Percentiles rank a stretch among this genome's conserved stretches.
These are phyloP conservation scores for Astathelohania contejeani DNA, from an alignment of 371 early-diverging fungal species.

Conservation along the genomic window DNA sequence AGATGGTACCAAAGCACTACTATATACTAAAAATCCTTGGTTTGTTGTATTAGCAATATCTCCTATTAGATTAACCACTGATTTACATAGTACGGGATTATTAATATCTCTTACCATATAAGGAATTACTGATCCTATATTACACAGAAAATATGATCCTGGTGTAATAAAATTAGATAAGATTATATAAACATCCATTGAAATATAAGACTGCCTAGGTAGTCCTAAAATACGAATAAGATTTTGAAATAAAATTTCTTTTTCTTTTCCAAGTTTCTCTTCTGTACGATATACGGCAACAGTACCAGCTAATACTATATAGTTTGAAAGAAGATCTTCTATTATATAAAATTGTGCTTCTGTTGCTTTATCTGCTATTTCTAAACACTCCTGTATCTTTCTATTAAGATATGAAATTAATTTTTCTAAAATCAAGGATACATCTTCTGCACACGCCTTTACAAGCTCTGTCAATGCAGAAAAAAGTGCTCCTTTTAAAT, in stretches of 20 bases:
- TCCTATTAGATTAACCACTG: conserved; percentile 38
- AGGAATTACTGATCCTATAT: conserved; percentile 21
- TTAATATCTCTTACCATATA: conserved; percentile 35
- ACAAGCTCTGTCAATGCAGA: conserved; percentile 33
- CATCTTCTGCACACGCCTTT: background rate
- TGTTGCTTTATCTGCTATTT: conserved; percentile 6
- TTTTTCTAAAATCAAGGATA: conserved; percentile 15
- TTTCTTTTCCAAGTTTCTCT: conserved; percentile 2
- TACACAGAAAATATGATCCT: conserved; percentile 18
- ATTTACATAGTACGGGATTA: conserved; percentile 8
- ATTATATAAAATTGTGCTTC: conserved; percentile 17
- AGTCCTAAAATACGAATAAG: conserved; percentile 28
- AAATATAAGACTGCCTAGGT: conserved; percentile 5
- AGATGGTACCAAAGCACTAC: conserved; percentile 24
- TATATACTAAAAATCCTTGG: conserved; percentile 32
- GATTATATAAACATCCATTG: conserved; percentile 46
- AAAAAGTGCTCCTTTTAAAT: conserved; percentile 34
- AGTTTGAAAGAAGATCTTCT: conserved; percentile 43
- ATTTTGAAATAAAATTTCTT: conserved; percentile 8
- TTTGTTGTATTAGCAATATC: conserved; percentile 36
- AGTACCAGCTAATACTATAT: conserved; percentile 35
- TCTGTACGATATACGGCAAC: conserved; percentile 4
- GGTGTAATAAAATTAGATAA: conserved; percentile 16
- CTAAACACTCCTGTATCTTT: conserved; percentile 24
- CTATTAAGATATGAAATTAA: conserved; percentile 16